These are phyloP conservation scores for Xanthoconium stramineum DNA, from an alignment of 768 basidiomycete species.

Conservation along the genomic window DNA sequence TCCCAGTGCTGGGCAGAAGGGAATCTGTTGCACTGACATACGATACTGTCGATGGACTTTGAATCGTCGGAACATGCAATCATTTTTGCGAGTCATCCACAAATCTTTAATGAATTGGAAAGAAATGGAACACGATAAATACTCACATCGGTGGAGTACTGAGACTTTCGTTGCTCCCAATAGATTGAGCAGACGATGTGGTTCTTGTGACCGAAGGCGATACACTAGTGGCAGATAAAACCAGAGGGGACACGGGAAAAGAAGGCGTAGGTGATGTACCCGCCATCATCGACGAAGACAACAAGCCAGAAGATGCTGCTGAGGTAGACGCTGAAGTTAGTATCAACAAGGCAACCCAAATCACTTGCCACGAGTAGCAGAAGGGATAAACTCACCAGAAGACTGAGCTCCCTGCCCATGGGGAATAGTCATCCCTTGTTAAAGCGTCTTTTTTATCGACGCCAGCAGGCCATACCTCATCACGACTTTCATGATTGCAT, in stretches of 20 bases:
- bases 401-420: not conserved
- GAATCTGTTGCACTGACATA: not conserved
- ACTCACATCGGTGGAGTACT: constrained; percentile 2
- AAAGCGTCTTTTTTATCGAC: not conserved
- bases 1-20: not conserved
- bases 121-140: not conserved
- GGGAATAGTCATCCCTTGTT: not conserved
- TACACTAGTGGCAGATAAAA: not conserved
- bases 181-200: not conserved
- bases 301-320: not conserved
- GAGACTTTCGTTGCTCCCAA: not conserved
- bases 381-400: not conserved
- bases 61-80: not conserved
- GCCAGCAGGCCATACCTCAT: not conserved
- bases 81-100: not conserved
- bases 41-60: not conserved
- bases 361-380: not conserved
- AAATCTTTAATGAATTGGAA: not conserved
- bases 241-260: not conserved
- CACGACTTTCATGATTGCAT: too few relatives aligned
- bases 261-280: not conserved
- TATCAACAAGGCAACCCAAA: not conserved
- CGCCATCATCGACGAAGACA: not conserved
- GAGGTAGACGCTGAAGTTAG: not conserved
- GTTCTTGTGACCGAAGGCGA: not conserved